Base-by-base conservation (phyloP, 306 rosid species). In the Styphnolobium japonicum region DNA sequence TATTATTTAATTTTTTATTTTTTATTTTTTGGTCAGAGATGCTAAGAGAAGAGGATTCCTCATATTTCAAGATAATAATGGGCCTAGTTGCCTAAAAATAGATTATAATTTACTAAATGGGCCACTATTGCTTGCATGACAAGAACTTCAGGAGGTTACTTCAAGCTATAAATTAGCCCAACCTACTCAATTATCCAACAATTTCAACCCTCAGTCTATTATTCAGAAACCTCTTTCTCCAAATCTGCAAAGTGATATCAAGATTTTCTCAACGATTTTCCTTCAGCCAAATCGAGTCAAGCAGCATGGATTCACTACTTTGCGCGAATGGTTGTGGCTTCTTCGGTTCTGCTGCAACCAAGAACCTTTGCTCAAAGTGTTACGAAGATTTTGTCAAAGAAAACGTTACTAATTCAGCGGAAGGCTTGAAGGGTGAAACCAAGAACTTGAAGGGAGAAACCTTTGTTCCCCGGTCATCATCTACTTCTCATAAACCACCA, bases 301-400 rank as follows among this genome's bases (percentile, higher is more conserved):
- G 18, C 18, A 39, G 31, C 7, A 80, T 80, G 84, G 64, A 22
- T 58, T 73, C 76, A 37, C 11, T 70, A 46, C 78, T 67, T 7
- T 89, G 93, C 31, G 70, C 19, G 1, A 87, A 79, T 8, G 82
- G 86, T 4, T 87, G 93, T 23, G 89, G 89, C 19, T 89, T 81
- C 52, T 87, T 27, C 21, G 86, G 88, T 16, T n/a, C 66, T 2
- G 16, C 29, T 43, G 58, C 43, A 22, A 78, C n/a, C 62, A 68
- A 37, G 2, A 85, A 81, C 31, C 19, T 83, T 31, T 89, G 83
- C 31, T 62, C 66, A 3, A 62, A 62, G 67, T 80, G 83, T 57
- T 71, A 71, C 78, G 16, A 34, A 0, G 75, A 79, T 3, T 63
- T 1, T 27, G 40, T 85, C 52, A 45, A 64, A 75, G 12, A 36